Evolutionary conservation across 192 early-diverging fungal species (phyloP), one percentile per base, ranked within the genome.

Genomic region (Lunasporangiospora selenospora): DNA sequence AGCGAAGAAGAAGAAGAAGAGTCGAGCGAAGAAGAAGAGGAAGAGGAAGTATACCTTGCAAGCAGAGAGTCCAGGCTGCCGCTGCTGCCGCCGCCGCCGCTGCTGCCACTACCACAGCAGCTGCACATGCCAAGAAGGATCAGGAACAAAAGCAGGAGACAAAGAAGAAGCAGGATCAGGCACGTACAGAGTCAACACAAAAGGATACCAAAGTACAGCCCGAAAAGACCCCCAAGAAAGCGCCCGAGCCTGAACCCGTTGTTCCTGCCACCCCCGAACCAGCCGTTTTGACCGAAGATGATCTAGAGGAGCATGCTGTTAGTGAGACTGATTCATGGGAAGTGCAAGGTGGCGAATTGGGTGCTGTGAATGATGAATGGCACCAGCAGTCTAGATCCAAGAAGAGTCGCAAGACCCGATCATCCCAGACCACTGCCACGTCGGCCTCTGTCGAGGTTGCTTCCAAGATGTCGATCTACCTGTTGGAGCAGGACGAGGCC

Each of bases 371-470:
- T 49, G 69, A 73, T 18, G 69, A 63, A 16, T 73, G 69, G 69
- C 69, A 73, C 23, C 58, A 73, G 36, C 69, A 73, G 42, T 73
- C 69, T 18, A 73, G 58, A 46, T 62, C 69, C n/a, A 73, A 73
- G 58, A 73, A 73, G 50, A 49, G 60, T 24, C 69, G 69, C 42
- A 73, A 73, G 69, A 63, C 61, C 3, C 69, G 69, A 1, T 34
- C 59, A 2, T 52, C 69, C 10, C 60, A 63, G 48, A 53, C 24
- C 29, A 26, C 13, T 27, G 45, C 57, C 24, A 23, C 46, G 2
- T 61, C 66, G 0, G 46, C 43, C 19, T 54, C 37, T 1, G 27
- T 57, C 10, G 60, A 53, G 26, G 51, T 73, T 42, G 47, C 52
- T 18, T 57, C 54, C 48, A 62, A 63, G 29, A 73, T 73, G 69